phyloP scores from a whole-genome alignment of 225 moss, liverwort and hornwort species.

The Pseudoscleropodium purum region DNA sequence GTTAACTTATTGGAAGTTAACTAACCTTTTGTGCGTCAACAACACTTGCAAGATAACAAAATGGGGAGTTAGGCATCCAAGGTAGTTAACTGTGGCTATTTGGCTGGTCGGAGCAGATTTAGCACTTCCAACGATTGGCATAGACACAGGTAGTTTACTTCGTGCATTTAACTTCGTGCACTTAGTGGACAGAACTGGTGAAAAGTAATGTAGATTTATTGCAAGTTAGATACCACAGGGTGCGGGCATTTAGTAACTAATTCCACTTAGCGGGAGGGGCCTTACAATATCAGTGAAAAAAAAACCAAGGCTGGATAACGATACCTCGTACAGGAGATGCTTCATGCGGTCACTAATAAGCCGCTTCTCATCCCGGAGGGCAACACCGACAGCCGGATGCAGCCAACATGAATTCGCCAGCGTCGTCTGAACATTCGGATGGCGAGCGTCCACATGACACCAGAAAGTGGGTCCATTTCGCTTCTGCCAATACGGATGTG shows the following conservation, averaged over 20 bases:
- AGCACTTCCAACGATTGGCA: background rate
- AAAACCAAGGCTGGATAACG: background rate
- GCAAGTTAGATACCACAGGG: background rate
- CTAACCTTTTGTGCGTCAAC: background rate
- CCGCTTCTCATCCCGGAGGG: slow-evolving; percentile 78
- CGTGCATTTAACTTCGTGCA: background rate
- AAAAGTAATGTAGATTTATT: background rate
- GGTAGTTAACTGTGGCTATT: background rate
- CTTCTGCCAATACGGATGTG: slow-evolving; percentile 74
- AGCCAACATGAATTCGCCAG: slow-evolving; percentile 55
- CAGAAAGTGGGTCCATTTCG: slow-evolving; percentile 85
- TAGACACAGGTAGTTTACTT: background rate
- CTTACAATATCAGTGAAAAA: too few relatives aligned
- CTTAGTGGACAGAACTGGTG: background rate
- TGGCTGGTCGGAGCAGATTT: background rate
- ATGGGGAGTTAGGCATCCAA: background rate
- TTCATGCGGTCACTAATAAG: slow-evolving; percentile 98
- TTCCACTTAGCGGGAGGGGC: background rate
- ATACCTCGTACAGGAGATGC: slow-evolving; percentile 86
- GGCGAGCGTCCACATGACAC: slow-evolving; percentile 77
- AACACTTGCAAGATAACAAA: background rate
- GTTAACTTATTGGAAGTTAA: too few relatives aligned
- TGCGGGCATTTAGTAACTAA: background rate
- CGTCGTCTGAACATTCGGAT: slow-evolving; percentile 46
- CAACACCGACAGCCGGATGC: slow-evolving; percentile 83